phyloP scores from a whole-genome alignment of 2,329 filamentous ascomycete genomes.

The Venturia nashicola region DNA sequence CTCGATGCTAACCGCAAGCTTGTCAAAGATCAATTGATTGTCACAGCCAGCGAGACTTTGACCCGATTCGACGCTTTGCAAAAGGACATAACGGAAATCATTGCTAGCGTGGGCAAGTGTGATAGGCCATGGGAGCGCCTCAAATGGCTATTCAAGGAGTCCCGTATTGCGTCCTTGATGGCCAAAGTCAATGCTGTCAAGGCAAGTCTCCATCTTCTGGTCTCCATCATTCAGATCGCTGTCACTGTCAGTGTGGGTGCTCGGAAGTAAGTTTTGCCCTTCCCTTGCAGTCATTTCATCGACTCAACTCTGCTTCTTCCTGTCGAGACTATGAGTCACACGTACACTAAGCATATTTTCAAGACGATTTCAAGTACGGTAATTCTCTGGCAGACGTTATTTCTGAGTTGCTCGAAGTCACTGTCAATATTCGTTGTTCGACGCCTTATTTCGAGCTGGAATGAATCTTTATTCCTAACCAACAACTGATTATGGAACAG shows the following conservation, averaged over 20 bases:
- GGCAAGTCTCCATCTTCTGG: not conserved
- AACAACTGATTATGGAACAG: not conserved
- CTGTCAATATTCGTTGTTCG: too few species aligned
- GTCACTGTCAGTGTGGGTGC: not conserved
- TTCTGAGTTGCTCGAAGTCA: not conserved
- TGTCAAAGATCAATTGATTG: not conserved
- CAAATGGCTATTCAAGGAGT: slow-evolving; percentile 4
- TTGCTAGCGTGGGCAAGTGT: not conserved
- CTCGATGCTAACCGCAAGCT: not conserved
- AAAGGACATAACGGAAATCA: not conserved
- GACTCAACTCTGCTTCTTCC: not conserved
- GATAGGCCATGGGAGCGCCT: not conserved
- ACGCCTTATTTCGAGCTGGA: not conserved
- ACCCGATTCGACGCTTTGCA: not conserved
- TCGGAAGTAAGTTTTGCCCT: not conserved
- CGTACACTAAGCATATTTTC: too few species aligned
- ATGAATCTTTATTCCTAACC: not conserved
- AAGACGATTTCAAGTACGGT: too few species aligned
- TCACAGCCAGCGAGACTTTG: not conserved
- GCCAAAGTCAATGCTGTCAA: slow-evolving; percentile 1
- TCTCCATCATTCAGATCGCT: slow-evolving; percentile 4
- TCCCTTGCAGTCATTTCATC: not conserved
- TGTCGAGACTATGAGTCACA: not conserved
- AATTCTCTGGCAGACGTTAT: not conserved
- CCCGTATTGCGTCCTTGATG: not conserved